Evolutionary conservation across 352 stramenopile genomes (phyloP), one percentile per base, ranked within the genome.

Genomic region (Saprolegnia parasitica): DNA sequence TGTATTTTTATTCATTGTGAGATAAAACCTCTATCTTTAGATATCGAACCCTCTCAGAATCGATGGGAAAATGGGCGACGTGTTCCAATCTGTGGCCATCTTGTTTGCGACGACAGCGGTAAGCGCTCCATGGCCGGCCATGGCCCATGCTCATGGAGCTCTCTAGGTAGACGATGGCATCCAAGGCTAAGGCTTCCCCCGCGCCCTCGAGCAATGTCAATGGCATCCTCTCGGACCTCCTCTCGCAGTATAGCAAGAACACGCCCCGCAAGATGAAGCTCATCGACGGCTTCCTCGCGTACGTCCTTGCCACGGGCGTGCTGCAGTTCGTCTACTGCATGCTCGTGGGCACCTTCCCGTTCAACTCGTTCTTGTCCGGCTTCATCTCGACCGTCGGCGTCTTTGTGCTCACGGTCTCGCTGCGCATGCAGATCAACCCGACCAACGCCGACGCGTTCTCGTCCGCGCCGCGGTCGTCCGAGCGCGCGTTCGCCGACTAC

Each of bases 321-420:
- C 84, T 95, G 65, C 88, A 97, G 81, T 95, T 96, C 84, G 79
- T 96, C 74, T 97, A 97, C 86, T 96, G 88, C 77, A 60, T 81
- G 66, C 76, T 96, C 54, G 89, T 97, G 16, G 89, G 89, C 62
- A 96, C 77, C 39, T 97, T 96, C 77, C 89, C 89, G 26, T 97
- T 97, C 80, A 97, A 97, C 77, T 97, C 89, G 72, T 97, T 97
- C 75, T 78, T 97, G 42, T 89, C 89, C 20, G 88, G 88, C 67
- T 95, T 97, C 64, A 82, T 96, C 37, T 96, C 86, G 78, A 93
- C 86, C 21, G 85, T 97, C 39, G 89, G 89, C 61, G 85, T 93
- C 67, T 97, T 97, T 70, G 89, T 96, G 60, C 76, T 97, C 11
- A 89, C 88, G 42, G 89, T 96, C 55, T 95, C 89, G 61, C 78